Base-by-base conservation (phyloP, 345 rosid genomes). In the Rubroshorea leprosula region DNA sequence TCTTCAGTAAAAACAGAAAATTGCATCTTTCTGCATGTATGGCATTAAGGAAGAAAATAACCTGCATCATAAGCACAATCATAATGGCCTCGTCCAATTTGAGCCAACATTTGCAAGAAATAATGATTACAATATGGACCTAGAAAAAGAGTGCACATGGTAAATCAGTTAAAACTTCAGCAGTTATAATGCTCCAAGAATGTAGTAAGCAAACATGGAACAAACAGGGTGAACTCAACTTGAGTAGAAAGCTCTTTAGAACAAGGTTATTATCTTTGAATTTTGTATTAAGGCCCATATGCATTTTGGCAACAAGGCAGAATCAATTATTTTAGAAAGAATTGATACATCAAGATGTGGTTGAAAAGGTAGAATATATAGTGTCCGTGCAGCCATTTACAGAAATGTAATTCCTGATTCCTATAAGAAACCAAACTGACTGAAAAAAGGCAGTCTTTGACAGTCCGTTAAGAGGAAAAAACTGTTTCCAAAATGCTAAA, bases 61-160 rank as follows among this genome's bases (percentile, higher is more conserved):
- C 97, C 90, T 74, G 81, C 75, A 57, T 82, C 69, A 55, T 72
- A 79, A 23, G 92, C 82, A 64, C 78, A 82, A 69, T 76, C 92
- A 62, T 82, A 80, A 26, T 75, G 74, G 43, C 97, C 99, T 68
- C 84, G 76, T 54, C 99, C 83, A 58, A 87, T 72, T 48, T 72
- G 74, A 12, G 99, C 89, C 35, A 93, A 82, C 85, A 69, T 82
- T 76, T 67, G 86, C 74, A 93, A 77, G 76, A 93, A 93, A 76
- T 89, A 78, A 54, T 87, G 97, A 68, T 93, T 93, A 61, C 97
- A 89, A 61, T 80, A 87, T 41, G 76, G 55, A 56, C 99, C 99
- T 93, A 58, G 62, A 43, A 12, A 12, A 52, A 57, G 18, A 31
- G 5, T 48, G 20, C 47, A 45, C 7, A 1, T 20, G 58, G 13